Conservation (phyloP, 306 rosid genomes). For the Canavalia gladiata region DNA sequence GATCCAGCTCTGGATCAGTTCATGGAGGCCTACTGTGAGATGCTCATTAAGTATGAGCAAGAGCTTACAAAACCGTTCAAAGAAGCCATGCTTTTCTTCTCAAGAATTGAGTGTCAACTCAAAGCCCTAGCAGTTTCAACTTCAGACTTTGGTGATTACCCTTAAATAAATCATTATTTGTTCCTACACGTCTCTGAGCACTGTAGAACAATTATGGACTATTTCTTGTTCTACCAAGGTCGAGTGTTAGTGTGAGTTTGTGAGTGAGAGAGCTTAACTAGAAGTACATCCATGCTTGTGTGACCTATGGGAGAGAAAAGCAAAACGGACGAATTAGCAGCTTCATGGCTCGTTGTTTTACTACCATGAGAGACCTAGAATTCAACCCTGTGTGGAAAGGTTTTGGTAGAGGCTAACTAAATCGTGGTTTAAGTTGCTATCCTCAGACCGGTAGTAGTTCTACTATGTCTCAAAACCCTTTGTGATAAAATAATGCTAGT, state of each 20-base stretch:
- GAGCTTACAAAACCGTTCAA: conserved; percentile 93
- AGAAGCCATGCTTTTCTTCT: conserved; percentile 93
- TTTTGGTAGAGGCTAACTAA: conserved; percentile 8
- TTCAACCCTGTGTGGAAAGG: not conserved
- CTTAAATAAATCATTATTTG: not conserved
- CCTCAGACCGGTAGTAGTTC: not conserved
- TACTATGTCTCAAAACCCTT: conserved; percentile 5
- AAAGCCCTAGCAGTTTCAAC: conserved; percentile 74
- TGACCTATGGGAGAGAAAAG: conserved; percentile 2
- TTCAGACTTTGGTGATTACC: conserved; percentile 64
- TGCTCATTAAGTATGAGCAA: conserved; percentile 92
- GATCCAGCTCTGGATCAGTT: conserved; percentile 88
- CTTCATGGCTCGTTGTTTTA: conserved; percentile 18
- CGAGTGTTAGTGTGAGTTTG: not conserved
- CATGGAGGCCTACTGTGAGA: conserved; percentile 99
- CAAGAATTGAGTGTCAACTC: conserved; percentile 82
- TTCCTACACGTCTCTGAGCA: conserved; percentile 29
- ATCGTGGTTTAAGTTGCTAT: not conserved
- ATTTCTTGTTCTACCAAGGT: conserved; percentile 22
- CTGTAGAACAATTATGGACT: conserved; percentile 6
- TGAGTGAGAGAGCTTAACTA: not conserved
- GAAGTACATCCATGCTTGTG: conserved; percentile 5
- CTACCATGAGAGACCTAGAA: conserved; percentile 7
- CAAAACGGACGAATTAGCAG: not conserved
- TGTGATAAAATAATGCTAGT: not conserved